A percentile compares a stretch with the other conserved stretches of the same genome.
Evolutionary conservation across 1,284 basidiomycete species (phyloP).

Genomic region (Cystobasidiaceae sp.): DNA sequence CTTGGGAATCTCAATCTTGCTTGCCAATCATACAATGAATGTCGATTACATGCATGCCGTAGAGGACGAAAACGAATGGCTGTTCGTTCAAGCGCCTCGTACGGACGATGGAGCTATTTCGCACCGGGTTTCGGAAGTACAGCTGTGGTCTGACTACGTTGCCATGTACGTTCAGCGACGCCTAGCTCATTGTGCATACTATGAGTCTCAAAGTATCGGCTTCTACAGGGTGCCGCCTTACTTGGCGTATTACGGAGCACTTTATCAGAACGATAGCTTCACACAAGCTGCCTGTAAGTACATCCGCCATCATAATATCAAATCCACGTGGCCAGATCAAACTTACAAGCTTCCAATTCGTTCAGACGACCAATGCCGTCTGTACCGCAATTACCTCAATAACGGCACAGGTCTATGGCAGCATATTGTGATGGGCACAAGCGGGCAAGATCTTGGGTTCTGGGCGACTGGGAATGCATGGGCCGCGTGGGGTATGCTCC

Average conservation of each 20-base stretch:
- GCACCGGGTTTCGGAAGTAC: slow-evolving; percentile 61
- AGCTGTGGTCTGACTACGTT: slow-evolving; percentile 46
- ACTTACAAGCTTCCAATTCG: not conserved
- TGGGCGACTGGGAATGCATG: slow-evolving; percentile 65
- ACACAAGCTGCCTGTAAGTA: slow-evolving; percentile 55
- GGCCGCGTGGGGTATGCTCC: slow-evolving; percentile 76
- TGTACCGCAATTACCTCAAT: slow-evolving; percentile 60
- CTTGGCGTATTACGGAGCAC: slow-evolving; percentile 77
- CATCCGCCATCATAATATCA: no score
- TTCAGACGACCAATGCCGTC: slow-evolving; percentile 64
- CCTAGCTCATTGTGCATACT: no score
- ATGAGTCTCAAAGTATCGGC: no score
- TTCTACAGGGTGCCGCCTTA: slow-evolving; percentile 56
- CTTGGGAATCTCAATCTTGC: slow-evolving; percentile 68
- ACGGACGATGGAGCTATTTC: slow-evolving; percentile 73
- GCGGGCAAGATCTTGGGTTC: slow-evolving; percentile 33
- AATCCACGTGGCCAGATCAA: not conserved
- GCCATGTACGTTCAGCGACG: not conserved
- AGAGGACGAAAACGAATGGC: slow-evolving; percentile 31
- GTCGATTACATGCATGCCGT: slow-evolving; percentile 29
- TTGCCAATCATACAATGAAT: slow-evolving; percentile 52
- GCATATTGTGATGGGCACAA: slow-evolving; percentile 59
- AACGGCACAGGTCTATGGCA: slow-evolving; percentile 57
- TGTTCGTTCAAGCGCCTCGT: slow-evolving; percentile 43
- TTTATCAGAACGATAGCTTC: slow-evolving; percentile 63